phyloP scores from a whole-genome alignment of 768 basidiomycete genomes.

The Mycena vitilis region DNA sequence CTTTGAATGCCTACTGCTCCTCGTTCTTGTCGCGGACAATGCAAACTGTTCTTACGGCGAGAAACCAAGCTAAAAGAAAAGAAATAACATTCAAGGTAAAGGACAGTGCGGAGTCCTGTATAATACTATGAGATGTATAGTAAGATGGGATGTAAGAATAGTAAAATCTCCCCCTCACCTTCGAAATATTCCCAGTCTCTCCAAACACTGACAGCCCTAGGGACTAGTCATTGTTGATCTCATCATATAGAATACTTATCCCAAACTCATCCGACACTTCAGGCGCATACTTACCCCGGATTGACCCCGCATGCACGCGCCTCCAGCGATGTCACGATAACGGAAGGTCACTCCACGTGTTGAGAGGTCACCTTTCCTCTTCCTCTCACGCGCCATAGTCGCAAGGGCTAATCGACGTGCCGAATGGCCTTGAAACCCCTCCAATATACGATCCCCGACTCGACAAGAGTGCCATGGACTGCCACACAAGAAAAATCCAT shows the following conservation, averaged over 20 bases:
- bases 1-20: too few species aligned
- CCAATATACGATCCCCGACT: constrained; percentile 16
- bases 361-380: neutral
- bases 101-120: constrained; percentile 7
- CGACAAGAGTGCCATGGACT: constrained; percentile 55
- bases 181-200: constrained; percentile 26
- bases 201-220: too few species aligned
- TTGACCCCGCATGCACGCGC: too few species aligned
- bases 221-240: too few species aligned
- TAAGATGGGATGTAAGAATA: neutral
- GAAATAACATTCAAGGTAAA: constrained; percentile 2
- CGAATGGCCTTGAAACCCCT: constrained; percentile 24
- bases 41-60: too few species aligned
- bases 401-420: constrained; percentile 1
- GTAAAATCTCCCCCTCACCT: constrained; percentile 36
- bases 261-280: constrained; percentile 30
- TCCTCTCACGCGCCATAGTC: neutral
- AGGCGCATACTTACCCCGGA: constrained; percentile 36
- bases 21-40: too few species aligned
- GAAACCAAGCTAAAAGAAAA: neutral
- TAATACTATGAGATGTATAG: neutral
- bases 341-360: neutral
- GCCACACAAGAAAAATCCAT: constrained; percentile 68
- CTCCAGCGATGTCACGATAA: too few species aligned
- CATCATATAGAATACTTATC: neutral